phyloP scores from a whole-genome alignment of 2,329 filamentous ascomycete genomes.

The Talaromyces sp. region DNA sequence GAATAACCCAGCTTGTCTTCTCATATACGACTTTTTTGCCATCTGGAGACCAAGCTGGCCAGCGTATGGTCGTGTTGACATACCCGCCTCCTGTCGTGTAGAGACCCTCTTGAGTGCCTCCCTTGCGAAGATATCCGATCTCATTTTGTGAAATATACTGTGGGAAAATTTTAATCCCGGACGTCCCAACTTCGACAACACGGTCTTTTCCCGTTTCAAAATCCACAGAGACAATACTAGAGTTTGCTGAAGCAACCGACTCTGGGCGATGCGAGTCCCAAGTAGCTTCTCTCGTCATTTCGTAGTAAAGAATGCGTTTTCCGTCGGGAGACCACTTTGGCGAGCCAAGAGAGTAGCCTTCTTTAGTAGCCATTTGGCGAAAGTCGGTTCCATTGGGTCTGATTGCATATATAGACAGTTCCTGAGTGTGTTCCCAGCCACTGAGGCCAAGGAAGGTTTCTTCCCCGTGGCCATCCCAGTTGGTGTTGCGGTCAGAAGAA shows the following conservation, averaged over 20 bases:
- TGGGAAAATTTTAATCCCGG: neutral
- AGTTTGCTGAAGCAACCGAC: conserved; percentile 10
- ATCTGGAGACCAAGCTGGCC: conserved; percentile 30
- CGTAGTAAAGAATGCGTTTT: conserved; percentile 33
- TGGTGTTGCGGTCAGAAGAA: conserved; percentile 38
- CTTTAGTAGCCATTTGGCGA: conserved; percentile 27
- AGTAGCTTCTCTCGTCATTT: conserved; percentile 34
- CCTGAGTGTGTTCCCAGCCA: conserved; percentile 40
- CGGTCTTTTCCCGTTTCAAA: conserved; percentile 33
- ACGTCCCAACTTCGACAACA: neutral
- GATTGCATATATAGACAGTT: conserved; percentile 37
- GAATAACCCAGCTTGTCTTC: neutral
- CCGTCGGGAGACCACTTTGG: conserved; percentile 36
- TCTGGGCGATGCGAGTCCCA: conserved; percentile 28
- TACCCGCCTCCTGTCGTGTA: neutral
- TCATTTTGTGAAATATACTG: neutral
- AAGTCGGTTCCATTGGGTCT: conserved; percentile 34
- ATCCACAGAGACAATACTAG: conserved; percentile 30
- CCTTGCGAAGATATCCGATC: neutral
- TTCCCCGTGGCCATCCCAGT: conserved; percentile 38
- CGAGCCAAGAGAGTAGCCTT: conserved; percentile 32
- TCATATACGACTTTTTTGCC: neutral
- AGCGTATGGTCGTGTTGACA: neutral
- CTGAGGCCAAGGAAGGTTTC: conserved; percentile 15
- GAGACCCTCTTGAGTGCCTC: neutral